Conservation (phyloP, 768 basidiomycete genomes). For the Boletellus sp. region DNA sequence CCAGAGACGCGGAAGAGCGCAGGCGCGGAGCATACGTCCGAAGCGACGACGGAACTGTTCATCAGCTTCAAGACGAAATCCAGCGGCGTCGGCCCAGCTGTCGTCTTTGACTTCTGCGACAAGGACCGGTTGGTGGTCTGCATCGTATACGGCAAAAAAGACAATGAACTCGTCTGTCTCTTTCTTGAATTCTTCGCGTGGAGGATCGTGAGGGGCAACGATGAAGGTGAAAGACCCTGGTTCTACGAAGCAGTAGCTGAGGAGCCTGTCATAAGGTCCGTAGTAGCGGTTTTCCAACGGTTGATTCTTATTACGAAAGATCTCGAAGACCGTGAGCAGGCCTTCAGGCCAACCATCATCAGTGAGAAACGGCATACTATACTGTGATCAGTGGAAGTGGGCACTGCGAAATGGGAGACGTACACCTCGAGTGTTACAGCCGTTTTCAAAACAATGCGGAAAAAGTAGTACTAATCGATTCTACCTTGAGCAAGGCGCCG, state of each 20-base stretch:
- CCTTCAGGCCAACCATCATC: not conserved
- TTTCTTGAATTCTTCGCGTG: not conserved
- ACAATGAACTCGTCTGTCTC: not conserved
- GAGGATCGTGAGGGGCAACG: not conserved
- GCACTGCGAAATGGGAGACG: too few relatives aligned
- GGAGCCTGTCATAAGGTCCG: not conserved
- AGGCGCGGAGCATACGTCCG: not conserved
- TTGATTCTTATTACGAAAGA: not conserved
- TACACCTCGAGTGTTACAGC: too few relatives aligned
- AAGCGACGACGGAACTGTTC: not conserved
- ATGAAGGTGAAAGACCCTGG: not conserved
- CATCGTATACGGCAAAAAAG: not conserved
- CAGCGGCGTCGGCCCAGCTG: not conserved
- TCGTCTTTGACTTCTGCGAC: not conserved
- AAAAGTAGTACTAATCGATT: too few relatives aligned
- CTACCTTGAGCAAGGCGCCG: too few relatives aligned
- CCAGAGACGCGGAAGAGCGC: not conserved
- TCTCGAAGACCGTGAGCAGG: not conserved
- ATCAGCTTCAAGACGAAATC: not conserved
- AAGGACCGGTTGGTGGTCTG: not conserved
- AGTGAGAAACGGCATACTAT: not conserved
- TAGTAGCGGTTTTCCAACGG: not conserved
- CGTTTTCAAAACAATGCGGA: too few relatives aligned
- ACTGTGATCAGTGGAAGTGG: too few relatives aligned
- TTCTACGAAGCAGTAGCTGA: not conserved